phyloP scores from a whole-genome alignment of 1,139 yeast species.

The Tardiomyces blankii region DNA sequence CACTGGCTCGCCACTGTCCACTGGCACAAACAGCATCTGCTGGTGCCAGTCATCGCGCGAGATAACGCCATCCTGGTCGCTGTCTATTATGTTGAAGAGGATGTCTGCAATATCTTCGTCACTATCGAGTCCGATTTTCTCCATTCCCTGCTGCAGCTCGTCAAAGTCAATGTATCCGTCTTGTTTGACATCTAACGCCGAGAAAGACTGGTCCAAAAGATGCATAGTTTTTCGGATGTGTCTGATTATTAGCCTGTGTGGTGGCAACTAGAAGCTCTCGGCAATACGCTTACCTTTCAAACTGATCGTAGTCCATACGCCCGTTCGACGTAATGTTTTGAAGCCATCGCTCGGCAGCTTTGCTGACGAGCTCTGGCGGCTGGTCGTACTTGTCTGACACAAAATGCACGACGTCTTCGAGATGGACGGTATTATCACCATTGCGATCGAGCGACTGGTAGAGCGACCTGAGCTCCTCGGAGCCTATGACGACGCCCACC shows the following conservation, averaged over 20 bases:
- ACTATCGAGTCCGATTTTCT: constrained; percentile 41
- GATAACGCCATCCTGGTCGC: constrained; percentile 54
- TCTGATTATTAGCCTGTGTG: background rate
- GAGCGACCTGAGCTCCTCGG: background rate
- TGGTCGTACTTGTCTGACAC: background rate
- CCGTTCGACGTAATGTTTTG: constrained; percentile 20
- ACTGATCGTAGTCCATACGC: constrained; percentile 48
- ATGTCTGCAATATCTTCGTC: constrained; percentile 43
- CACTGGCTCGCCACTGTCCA: constrained; percentile 44
- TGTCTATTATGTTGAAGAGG: constrained; percentile 53
- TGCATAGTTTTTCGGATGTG: constrained; percentile 47
- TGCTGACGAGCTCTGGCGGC: background rate
- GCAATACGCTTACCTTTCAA: constrained; percentile 35
- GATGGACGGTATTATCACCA: background rate
- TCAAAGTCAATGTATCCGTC: constrained; percentile 61
- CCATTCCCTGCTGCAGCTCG: constrained; percentile 58
- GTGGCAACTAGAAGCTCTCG: background rate
- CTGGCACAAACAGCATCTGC: constrained; percentile 71
- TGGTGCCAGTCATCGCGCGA: constrained; percentile 83
- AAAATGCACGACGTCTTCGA: background rate
- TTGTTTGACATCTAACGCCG: constrained; percentile 56
- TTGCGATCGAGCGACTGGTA: background rate
- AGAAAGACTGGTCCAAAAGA: constrained; percentile 62
- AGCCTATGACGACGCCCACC: background rate
- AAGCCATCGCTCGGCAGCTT: background rate